phyloP scores from a whole-genome alignment of 306 rosid species.

The Chamaecrista fasciculata region DNA sequence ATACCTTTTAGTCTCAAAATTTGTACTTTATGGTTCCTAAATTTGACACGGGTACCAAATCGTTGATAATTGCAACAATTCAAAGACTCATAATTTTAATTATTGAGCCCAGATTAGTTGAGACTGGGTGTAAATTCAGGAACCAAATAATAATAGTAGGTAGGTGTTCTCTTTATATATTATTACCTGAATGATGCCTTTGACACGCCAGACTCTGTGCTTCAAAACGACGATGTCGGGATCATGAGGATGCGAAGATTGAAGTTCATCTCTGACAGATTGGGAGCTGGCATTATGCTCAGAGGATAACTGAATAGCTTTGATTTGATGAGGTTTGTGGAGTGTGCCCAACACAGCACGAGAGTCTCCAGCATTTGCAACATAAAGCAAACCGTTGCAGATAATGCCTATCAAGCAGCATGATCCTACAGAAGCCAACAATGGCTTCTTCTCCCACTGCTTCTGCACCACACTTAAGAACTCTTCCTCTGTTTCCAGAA shows the following conservation, averaged over 20 bases:
- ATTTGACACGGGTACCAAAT: too few relatives aligned
- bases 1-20: too few relatives aligned
- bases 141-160: too few relatives aligned
- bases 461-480: constrained; percentile 70
- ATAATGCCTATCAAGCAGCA: constrained; percentile 85
- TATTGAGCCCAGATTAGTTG: too few relatives aligned
- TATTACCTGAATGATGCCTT: constrained; percentile 99
- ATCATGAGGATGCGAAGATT: constrained; percentile 79
- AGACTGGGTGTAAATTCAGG: too few relatives aligned
- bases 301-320: constrained; percentile 78
- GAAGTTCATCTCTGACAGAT: constrained; percentile 87
- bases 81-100: too few relatives aligned
- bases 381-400: constrained; percentile 73
- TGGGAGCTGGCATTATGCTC: constrained; percentile 93
- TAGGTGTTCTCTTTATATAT: too few relatives aligned
- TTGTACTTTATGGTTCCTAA: too few relatives aligned
- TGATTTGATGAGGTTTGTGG: constrained; percentile 46
- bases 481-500: constrained; percentile 86
- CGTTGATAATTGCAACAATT: too few relatives aligned
- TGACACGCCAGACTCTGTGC: constrained; percentile 99
- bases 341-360: constrained; percentile 82
- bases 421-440: constrained; percentile 89
- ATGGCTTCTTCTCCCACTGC: constrained; percentile 77
- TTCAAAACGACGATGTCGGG: constrained; percentile 85
- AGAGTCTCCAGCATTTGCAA: constrained; percentile 98